phyloP scores from a whole-genome alignment of 441 rosid species.

The Eutrema salsugineum region DNA sequence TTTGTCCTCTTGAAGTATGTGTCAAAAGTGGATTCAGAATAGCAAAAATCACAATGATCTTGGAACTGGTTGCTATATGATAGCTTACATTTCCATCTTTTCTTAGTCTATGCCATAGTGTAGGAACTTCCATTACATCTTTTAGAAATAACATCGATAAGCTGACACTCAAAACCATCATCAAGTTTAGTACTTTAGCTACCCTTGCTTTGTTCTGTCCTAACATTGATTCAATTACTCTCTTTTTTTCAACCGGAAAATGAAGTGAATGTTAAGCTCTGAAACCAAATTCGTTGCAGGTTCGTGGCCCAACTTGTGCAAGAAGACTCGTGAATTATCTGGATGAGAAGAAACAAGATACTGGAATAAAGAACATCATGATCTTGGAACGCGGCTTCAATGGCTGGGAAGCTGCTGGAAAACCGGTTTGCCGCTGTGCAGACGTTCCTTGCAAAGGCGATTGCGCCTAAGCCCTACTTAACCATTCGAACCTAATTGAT shows the following conservation, averaged over 20 bases:
- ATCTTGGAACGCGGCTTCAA: conserved; percentile 85
- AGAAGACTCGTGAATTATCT: conserved; percentile 67
- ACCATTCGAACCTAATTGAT: background rate
- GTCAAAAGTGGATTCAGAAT: background rate
- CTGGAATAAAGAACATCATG: conserved; percentile 63
- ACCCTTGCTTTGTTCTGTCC: background rate
- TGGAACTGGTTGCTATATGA: background rate
- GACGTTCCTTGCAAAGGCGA: conserved; percentile 61
- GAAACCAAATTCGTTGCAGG: conserved; percentile 37
- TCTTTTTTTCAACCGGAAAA: background rate
- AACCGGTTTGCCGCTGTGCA: conserved; percentile 74
- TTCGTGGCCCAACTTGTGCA: conserved; percentile 92
- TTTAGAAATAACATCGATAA: background rate
- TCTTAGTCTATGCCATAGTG: background rate
- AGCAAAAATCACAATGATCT: background rate
- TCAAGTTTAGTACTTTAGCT: background rate
- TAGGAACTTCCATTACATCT: background rate
- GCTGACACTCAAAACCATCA: background rate
- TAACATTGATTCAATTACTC: background rate
- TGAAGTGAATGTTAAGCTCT: conserved; percentile 10
- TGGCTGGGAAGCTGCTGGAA: conserved; percentile 90
- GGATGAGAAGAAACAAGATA: conserved; percentile 61
- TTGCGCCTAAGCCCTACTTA: conserved; percentile 3
- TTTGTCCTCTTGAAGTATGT: background rate
- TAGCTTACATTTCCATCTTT: background rate